Base-by-base conservation (phyloP, 225 moss, liverwort and hornwort species). In the Thuidium tamariscinum region DNA sequence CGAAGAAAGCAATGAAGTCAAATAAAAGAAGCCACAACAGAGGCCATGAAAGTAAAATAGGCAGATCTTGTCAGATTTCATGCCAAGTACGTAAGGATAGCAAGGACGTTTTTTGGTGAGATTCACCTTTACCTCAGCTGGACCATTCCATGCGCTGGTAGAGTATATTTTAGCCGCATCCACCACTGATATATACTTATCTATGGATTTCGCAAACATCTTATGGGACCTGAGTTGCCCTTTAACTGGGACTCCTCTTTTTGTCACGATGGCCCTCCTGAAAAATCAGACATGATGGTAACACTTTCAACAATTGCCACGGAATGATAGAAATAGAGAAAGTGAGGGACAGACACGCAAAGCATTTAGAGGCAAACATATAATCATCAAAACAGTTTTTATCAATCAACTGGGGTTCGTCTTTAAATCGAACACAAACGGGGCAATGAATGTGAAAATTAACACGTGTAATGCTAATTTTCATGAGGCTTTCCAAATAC, bases 201-300 rank as follows among this genome's bases (percentile, higher is more conserved):
- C 90, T 41, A 97, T 39, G 30, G 95, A 94, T 60, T 83, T 87
- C 22, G 95, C 85, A 63, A 99, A 99, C 83, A 97, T 77, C 78
- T 94, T 99, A 81, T 99, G 99, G 10, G 99, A 99, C 81, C 94
- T 89, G 36, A 99, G 92, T 83, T 97, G 99, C 51, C 94, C 95
- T 84, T 88, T 87, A 11, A 99, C 92, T 68, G 98, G 95, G 74
- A 99, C 97, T 84, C 96, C 96, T 89, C 99, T 88, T 81, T 86
- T 96, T 46, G 99, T 96, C 81, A 90, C 85, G 67, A 99, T 95
- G 56, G 97, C 93, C 84, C 97, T 92, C 89, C 95, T 99, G 95
- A 72, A 84, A 86, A 66, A 63, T n/a, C 52, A 72, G 73, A 11
- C 26, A 59, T 61, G 39, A 82, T 41, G 82, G 37, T 54, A 65